Base-by-base conservation (phyloP, 2,329 filamentous ascomycete species). In the Diaporthe vaccinii region DNA sequence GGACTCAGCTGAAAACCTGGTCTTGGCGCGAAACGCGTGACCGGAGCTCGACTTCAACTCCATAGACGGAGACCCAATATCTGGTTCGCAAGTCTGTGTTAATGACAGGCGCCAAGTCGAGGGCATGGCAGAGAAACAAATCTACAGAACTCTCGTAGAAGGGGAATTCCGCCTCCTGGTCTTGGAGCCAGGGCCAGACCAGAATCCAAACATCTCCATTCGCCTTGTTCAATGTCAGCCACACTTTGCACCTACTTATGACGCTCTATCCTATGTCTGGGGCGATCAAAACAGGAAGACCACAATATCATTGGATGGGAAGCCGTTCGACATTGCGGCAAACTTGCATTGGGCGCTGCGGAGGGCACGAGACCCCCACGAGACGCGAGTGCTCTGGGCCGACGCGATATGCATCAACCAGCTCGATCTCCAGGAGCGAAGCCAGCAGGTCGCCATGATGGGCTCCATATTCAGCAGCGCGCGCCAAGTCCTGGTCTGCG, bases 371-470 rank as follows among this genome's bases (percentile, higher is more conserved):
- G 14, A 69, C 3, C 34, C 7, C 9, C 46, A 39, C n/a, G 34
- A 41, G 65, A 14, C 34, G 22, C 46, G 34, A 28, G n/a, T 70
- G 46, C 14, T 75, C 46, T 75, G 70, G 74, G 74, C 69, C 17
- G 74, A 75, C 39, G 74, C 58, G 34, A 55, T 69, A 28, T 69
- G 65, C 49, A 69, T 69, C 34, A 69, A 69, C 49, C 65, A 69
- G 49, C 39, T 36, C 22, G 69, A 75, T 5, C 49, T 73, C 8
- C 59, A 70, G 25, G 74, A 75, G 39, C 70, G 69, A 22, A 57
- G 72, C 15, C 34, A 55, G 36, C 74, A 75, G n/a, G 74, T 73
- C 41, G 59, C 70, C 12, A 73, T 73, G 59, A 75, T 75, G 74
- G 74, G 74, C 15, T 36, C 34, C 17, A 74, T 75, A 6, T 75